Evolutionary conservation across 2,329 filamentous ascomycete genomes (phyloP), one percentile per base, ranked within the genome.

Genomic region (Pestalotiopsis sp.): DNA sequence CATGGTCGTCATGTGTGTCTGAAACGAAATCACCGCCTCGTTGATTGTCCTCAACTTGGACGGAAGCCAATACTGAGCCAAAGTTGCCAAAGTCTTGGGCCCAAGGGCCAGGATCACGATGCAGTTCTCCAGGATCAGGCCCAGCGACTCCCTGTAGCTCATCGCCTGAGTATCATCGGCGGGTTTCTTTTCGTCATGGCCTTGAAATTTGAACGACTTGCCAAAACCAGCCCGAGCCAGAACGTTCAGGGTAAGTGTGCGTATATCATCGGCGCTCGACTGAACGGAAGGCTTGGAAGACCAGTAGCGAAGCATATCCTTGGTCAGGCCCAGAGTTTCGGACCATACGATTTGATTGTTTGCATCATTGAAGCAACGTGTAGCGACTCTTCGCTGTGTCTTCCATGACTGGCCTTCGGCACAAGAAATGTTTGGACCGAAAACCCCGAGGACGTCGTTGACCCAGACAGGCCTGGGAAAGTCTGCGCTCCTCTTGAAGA

Each of bases 241-340:
- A 1, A 78, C 73, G 20, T 78, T 74, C 27, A 78, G 70, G 4
- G 76, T 71, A 1, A 78, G 70, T 1, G 75, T 74, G 14, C 75
- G 67, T 5, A 68, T 72, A 49, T 78, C 75, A 1, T 76, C 69
- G 17, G 75, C 77, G 2, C 66, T 59, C 0, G 74, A 68, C 3
- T 61, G 68, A 4, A 78, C 38, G 0, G 71, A 73, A 0, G 59
- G 31, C 45, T 73, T 74, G 0, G 67, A 68, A 25, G 70, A 58
- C 78, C 77, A 79, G 65, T 76, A 79, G 0, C 38, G 63, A 2
- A 75, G 56, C 76, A 80, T 78, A 23, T 75, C 75, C 1, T 14
- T 23, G 4, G 76, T 75, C 2, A 76, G 67, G 3, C 57, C 11
- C 5, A 77, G 12, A 13, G 63, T 69, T 56, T 79, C 77, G 0